Evolutionary conservation across 257 asterid species (phyloP).

Genomic region (Jacaranda copaia): DNA sequence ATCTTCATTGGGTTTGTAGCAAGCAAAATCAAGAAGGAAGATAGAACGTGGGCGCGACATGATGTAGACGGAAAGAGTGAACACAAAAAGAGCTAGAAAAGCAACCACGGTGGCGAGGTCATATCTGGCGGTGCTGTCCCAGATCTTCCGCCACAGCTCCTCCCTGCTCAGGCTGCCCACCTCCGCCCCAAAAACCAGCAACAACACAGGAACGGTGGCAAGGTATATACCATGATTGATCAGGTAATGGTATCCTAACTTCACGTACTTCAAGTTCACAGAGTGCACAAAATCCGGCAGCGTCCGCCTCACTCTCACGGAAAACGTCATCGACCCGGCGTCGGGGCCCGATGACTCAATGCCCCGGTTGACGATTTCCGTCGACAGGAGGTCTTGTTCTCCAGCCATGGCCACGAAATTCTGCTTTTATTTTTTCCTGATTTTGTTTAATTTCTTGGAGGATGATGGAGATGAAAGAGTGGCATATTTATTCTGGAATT

Average conservation of each 20-base stretch:
- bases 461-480: slow-evolving; percentile 23
- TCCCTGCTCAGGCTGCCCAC: slow-evolving; percentile 80
- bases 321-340: slow-evolving; percentile 78
- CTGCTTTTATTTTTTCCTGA: background rate
- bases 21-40: slow-evolving; percentile 85
- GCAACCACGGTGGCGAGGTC: slow-evolving; percentile 72
- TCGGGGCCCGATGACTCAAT: slow-evolving; percentile 75
- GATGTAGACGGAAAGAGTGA: slow-evolving; percentile 67
- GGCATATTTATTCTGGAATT: slow-evolving; percentile 46
- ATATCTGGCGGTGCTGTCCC: slow-evolving; percentile 72
- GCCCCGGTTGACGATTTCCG: slow-evolving; percentile 90
- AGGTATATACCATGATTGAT: slow-evolving; percentile 77
- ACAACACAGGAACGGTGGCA: slow-evolving; percentile 73
- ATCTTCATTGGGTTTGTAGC: slow-evolving; percentile 82
- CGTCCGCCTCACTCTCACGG: slow-evolving; percentile 78
- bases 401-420: slow-evolving; percentile 48
- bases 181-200: slow-evolving; percentile 77
- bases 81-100: slow-evolving; percentile 60
- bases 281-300: slow-evolving; percentile 91
- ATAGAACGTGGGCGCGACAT: slow-evolving; percentile 74
- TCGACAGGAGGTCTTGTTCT: slow-evolving; percentile 78
- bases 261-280: slow-evolving; percentile 88
- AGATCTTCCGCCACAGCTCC: slow-evolving; percentile 76
- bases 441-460: background rate
- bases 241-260: slow-evolving; percentile 84